phyloP scores from a whole-genome alignment of 768 basidiomycete species.

The Lactifluus subvellereus region DNA sequence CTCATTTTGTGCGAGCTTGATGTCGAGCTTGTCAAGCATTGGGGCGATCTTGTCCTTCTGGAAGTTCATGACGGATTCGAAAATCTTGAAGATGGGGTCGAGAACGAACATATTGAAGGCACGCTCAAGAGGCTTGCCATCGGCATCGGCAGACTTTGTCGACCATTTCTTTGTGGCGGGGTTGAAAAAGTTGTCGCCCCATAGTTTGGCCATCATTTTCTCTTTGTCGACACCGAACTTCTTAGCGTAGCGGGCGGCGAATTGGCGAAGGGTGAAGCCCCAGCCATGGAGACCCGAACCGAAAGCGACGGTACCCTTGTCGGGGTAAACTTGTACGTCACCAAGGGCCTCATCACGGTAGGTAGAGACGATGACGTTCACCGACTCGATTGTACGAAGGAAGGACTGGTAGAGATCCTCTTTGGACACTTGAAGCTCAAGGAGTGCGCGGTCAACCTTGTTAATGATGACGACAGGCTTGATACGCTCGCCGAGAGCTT shows the following conservation, averaged over 20 bases:
- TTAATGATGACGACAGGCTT: conserved; percentile 99
- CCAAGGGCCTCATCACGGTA: conserved; percentile 93
- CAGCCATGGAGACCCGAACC: conserved; percentile 99
- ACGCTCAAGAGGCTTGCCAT: conserved; percentile 92
- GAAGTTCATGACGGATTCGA: conserved; percentile 98
- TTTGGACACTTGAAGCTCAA: conserved; percentile 96
- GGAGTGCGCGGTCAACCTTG: conserved; percentile 99
- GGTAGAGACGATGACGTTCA: conserved; percentile 98
- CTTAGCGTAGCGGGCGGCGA: conserved; percentile 90
- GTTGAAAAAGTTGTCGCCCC: conserved; percentile 99
- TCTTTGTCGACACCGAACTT: conserved; percentile 99
- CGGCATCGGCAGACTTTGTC: conserved; percentile 62
- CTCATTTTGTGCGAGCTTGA: conserved; percentile 84
- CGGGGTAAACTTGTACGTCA: conserved; percentile 98
- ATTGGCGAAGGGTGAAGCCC: conserved; percentile 98
- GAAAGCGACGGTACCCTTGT: conserved; percentile 97
- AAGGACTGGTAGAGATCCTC: conserved; percentile 98
- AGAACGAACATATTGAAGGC: conserved; percentile 98
- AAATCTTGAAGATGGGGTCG: conserved; percentile 98
- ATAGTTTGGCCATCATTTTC: conserved; percentile 96
- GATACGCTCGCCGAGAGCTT: conserved; percentile 96
- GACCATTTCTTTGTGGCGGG: conserved; percentile 95
- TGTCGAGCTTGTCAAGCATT: conserved; percentile 95
- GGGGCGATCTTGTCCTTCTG: conserved; percentile 82
- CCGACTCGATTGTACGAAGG: conserved; percentile 93